Conservation (phyloP, 176 grass and related monocot genomes). For the Bolboschoenus planiculmis region DNA sequence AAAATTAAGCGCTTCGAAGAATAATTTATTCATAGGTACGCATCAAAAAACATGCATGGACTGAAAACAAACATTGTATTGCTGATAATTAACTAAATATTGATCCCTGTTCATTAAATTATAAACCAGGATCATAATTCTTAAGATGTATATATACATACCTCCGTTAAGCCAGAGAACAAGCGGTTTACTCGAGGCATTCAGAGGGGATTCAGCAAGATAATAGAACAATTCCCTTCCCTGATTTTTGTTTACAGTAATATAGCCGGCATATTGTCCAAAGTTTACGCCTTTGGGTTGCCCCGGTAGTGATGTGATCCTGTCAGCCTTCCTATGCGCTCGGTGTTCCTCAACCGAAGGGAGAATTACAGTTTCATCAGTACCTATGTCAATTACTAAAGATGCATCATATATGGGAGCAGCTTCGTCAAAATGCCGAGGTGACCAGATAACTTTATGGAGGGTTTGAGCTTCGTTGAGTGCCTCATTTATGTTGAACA, state of each 20-base stretch:
- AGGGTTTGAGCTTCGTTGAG: slow-evolving; percentile 14
- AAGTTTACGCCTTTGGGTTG: slow-evolving; percentile 58
- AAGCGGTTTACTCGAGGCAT: slow-evolving; percentile 68
- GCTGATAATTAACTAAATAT: background rate
- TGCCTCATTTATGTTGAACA: slow-evolving; percentile 11
- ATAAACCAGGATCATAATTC: background rate
- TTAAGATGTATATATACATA: slow-evolving; percentile 1
- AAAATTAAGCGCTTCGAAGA: background rate
- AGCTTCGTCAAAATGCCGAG: background rate
- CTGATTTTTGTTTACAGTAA: slow-evolving; percentile 45
- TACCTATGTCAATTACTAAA: background rate
- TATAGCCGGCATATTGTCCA: slow-evolving; percentile 79
- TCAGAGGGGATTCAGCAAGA: slow-evolving; percentile 71
- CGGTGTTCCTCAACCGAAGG: background rate
- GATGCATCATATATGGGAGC: background rate
- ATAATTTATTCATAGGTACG: background rate
- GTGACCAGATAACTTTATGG: slow-evolving; percentile 8
- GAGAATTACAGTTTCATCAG: background rate
- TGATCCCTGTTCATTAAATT: background rate
- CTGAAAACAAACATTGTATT: background rate
- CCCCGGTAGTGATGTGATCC: slow-evolving; percentile 51
- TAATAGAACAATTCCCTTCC: slow-evolving; percentile 88
- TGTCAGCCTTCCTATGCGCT: slow-evolving; percentile 25
- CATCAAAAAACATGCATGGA: background rate
- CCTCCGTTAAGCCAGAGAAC: slow-evolving; percentile 99